Evolutionary conservation across 2,329 filamentous ascomycete genomes (phyloP), one percentile per base, ranked within the genome.

Genomic region (Penicillium sp.): DNA sequence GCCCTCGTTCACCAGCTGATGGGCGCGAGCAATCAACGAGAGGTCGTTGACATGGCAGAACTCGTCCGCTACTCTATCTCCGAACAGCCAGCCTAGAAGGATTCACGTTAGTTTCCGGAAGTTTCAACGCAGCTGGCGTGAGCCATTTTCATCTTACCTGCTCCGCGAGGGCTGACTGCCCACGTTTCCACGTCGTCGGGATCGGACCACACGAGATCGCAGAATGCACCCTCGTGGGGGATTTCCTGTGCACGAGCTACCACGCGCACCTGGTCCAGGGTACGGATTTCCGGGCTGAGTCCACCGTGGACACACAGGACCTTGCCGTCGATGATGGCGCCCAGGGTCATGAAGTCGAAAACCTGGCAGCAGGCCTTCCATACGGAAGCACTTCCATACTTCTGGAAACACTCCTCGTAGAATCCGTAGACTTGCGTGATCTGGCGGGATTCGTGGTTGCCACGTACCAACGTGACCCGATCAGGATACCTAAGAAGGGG

Each of bases 311-410:
- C 82, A 69, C 86, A 89, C 57, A 89, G 79, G 47, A 89, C 85
- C 66, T 87, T 85, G 64, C 86, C 86, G 64, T 89, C 86, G 59
- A 89, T 87, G 62, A 89, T 82, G 46, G 86, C 86, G 49, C 86
- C 87, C 51, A 89, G 79, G 16, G 87, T 86, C 58, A 90, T 82
- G 68, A 88, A 90, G 69, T 90, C 87, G 65, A 90, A 90, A 39
- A 90, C 84, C 69, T 89, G 86, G 63, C 86, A 89, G 70, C 87
- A 89, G 46, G 85, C 86, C 71, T 89, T 89, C 87, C 87, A 90
- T 48, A 90, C 87, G 28, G 85, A 87, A 6, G 87, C 86, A 69
- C 89, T 89, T 54, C 86, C 86, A 64, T 90, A 90, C 68, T 90
- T 90, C 61, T 86, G 84, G 61, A 88, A 80, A 65, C 87, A 90